Evolutionary conservation across 2,329 filamentous ascomycete genomes (phyloP).

Genomic region (Alternaria burnsii): DNA sequence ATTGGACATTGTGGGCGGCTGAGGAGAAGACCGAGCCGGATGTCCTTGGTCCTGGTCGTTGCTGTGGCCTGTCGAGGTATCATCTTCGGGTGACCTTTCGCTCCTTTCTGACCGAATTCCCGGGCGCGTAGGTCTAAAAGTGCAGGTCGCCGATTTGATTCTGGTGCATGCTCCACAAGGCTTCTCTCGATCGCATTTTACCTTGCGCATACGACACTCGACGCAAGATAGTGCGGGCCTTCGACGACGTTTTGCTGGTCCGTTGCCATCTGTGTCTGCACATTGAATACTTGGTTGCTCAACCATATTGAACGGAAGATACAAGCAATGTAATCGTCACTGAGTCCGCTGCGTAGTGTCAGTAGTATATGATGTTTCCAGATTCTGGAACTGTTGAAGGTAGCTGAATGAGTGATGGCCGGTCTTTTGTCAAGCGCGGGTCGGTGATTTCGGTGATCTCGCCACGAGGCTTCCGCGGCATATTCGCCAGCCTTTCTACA

Average conservation of each 20-base stretch:
- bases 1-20: slow-evolving; percentile 5
- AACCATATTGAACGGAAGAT: slow-evolving; percentile 8
- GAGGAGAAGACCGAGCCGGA: slow-evolving; percentile 1
- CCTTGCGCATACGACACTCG: slow-evolving; percentile 41
- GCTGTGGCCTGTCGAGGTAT: not conserved
- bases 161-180: slow-evolving; percentile 24
- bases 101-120: slow-evolving; percentile 1
- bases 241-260: slow-evolving; percentile 32
- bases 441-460: slow-evolving; percentile 1
- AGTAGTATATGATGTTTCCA: not conserved
- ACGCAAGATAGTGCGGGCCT: slow-evolving; percentile 42
- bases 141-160: slow-evolving; percentile 35
- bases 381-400: not conserved
- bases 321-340: not conserved
- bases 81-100: not conserved
- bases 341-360: not conserved
- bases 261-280: slow-evolving; percentile 26
- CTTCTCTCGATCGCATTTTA: slow-evolving; percentile 36
- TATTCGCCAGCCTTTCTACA: not conserved
- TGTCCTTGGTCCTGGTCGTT: not conserved
- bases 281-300: slow-evolving; percentile 15
- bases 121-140: slow-evolving; percentile 27
- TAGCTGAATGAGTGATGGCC: not conserved
- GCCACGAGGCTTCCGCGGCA: not conserved
- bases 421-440: not conserved